Base-by-base conservation (phyloP, 1,139 yeast genomes). In the Saccharomyces hybrid region DNA sequence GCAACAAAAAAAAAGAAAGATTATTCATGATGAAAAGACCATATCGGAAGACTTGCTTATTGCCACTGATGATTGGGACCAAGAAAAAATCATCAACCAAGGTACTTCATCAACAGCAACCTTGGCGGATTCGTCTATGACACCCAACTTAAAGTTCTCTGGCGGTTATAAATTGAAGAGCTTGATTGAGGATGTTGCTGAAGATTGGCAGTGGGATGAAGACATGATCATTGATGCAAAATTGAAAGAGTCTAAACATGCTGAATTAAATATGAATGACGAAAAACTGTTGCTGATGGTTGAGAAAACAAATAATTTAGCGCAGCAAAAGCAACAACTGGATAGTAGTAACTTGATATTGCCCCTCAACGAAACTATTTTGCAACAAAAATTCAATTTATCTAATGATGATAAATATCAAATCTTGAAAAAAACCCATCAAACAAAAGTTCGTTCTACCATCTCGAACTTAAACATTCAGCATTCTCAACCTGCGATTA, bases 391-490 rank as follows among this genome's bases (percentile, higher is more conserved):
- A 60, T 91, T 87, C 71, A 87, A 88, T 67, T 78, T 91, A 44
- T 90, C 97, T 8, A 95, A 95, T 70, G 99, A 95, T 70, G 78
- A 81, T 48, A 88, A 86, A 50, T 95, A 95, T 68, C 96, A 88
- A 57, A 72, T 86, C 56, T 75, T 95, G 63, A 87, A 86, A 66
- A 87, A 84, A 59, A 91, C 90, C 63, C 90, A 91, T 68, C 95
- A 89, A 67, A 84, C 96, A 50, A 91, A 89, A 74, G 89, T 93
- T 41, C 83, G 99, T 69, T 84, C 96, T 5, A 95, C 96, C 23
- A 84, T 95, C 65, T 96, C 98, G 55, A 89, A 93, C 61, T 76
- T 95, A 60, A 85, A 81, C 55, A 90, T 95, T 58, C 99, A 95
- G 64, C 99, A 95, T 70, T 82, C 97, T 0, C 78, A 84, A 64